phyloP scores from a whole-genome alignment of 768 basidiomycete species.

The Boletellus emodensis region DNA sequence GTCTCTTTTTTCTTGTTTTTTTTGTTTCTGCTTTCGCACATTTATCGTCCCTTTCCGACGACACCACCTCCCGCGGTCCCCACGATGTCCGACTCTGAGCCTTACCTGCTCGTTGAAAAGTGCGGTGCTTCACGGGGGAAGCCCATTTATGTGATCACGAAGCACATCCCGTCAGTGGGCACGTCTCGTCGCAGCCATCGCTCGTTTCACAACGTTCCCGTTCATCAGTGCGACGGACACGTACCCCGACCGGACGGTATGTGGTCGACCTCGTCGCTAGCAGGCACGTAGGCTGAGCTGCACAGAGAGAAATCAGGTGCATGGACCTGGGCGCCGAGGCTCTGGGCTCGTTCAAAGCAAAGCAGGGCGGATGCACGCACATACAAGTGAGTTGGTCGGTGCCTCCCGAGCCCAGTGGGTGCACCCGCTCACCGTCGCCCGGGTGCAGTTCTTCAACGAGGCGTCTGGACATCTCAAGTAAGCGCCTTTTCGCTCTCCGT shows the following conservation, averaged over 20 bases:
- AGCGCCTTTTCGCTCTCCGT: slow-evolving; percentile 14
- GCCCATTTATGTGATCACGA: slow-evolving; percentile 42
- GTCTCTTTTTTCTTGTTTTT: slow-evolving; percentile 10
- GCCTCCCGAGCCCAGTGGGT: too few species aligned
- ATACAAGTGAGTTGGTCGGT: slow-evolving; percentile 33
- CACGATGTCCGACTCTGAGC: slow-evolving; percentile 29
- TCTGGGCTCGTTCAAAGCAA: slow-evolving; percentile 38
- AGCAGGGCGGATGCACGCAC: slow-evolving; percentile 38
- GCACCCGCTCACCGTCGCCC: neutral
- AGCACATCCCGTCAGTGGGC: slow-evolving; percentile 38
- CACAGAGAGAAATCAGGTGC: slow-evolving; percentile 40
- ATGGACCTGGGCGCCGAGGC: slow-evolving; percentile 42
- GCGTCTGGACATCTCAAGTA: slow-evolving; percentile 34
- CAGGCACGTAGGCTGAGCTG: slow-evolving; percentile 10
- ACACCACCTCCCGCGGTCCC: slow-evolving; percentile 2
- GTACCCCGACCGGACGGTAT: slow-evolving; percentile 33
- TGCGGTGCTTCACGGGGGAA: slow-evolving; percentile 39
- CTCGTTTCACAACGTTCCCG: slow-evolving; percentile 15
- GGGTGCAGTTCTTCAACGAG: slow-evolving; percentile 38
- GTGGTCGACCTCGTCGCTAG: slow-evolving; percentile 8
- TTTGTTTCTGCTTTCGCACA: slow-evolving; percentile 18
- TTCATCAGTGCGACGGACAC: slow-evolving; percentile 27
- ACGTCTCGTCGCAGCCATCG: slow-evolving; percentile 3
- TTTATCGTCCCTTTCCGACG: slow-evolving; percentile 5
- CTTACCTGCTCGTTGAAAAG: slow-evolving; percentile 40